phyloP scores from a whole-genome alignment of 169 alveolate genomes.

The Eimeria sp. region DNA sequence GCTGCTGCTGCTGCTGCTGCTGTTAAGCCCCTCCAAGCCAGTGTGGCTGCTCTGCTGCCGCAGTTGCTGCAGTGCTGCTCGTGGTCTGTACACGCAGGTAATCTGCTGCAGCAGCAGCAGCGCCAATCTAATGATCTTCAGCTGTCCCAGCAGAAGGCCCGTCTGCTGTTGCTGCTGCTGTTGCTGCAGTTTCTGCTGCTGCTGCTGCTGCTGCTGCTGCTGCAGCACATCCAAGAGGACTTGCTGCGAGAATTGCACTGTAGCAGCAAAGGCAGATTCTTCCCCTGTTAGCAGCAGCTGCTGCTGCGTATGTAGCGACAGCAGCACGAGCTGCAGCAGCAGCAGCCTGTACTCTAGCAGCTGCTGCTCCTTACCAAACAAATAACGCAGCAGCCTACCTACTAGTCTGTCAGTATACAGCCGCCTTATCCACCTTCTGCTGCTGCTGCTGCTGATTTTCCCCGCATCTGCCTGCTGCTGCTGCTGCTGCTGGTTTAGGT shows the following conservation, averaged over 20 bases:
- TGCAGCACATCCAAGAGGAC: conserved; percentile 67
- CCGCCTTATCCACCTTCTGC: conserved; percentile 43
- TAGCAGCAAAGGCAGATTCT: conserved; percentile 69
- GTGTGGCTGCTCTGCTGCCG: conserved; percentile 67
- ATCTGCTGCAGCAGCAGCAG: conserved; percentile 83
- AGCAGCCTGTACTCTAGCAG: conserved; percentile 61
- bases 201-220: conserved; percentile 62
- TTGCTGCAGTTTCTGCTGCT: conserved; percentile 14
- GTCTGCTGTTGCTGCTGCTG: conserved; percentile 12
- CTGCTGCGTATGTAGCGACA: conserved; percentile 62
- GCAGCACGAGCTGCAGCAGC: conserved; percentile 70
- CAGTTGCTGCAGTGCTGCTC: conserved; percentile 52
- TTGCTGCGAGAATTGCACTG: conserved; percentile 63
- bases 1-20: conserved; percentile 46
- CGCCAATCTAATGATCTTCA: conserved; percentile 69
- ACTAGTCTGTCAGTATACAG: conserved; percentile 53
- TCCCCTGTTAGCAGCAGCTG: conserved; percentile 72
- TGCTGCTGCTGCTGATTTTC: conserved; percentile 59
- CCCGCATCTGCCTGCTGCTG: conserved; percentile 1
- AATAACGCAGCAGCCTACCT: conserved; percentile 53
- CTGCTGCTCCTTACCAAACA: conserved; percentile 67
- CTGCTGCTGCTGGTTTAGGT: conserved; percentile 21
- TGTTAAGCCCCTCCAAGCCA: conserved; percentile 10
- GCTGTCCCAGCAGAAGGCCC: conserved; percentile 69
- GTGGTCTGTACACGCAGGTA: conserved; percentile 39